Evolutionary conservation across 495 filamentous ascomycete genomes (phyloP), one percentile per base, ranked within the genome.

Genomic region (Friedmanniomyces endolithicus): DNA sequence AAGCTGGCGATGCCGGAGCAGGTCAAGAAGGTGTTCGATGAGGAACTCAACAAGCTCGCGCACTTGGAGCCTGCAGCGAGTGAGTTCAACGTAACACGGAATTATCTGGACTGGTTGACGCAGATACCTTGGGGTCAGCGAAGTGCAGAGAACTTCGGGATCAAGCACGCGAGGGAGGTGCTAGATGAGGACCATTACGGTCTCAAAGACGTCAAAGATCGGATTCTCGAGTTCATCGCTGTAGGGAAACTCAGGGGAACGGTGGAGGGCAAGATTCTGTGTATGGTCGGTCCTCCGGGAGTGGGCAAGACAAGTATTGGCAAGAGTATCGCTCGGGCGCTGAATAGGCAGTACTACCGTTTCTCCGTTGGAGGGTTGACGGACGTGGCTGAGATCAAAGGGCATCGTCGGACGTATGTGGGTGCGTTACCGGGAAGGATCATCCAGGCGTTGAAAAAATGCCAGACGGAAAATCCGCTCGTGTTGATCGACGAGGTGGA

Each of bases 321-420:
- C 61, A 99, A 99, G 68, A 94, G 88, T 3, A 94, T 99, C 66
- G 94, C 94, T 17, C 81, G 90, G 35, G 94, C 94, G 25, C 73
- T 99, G 52, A 94, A 94, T 68, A 76, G 94, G 33, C 84, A 97
- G 67, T 99, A 97, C 71, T 97, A 97, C 74, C 78, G 94, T 50
- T 97, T 99, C 74, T 95, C 88, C 57, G 94, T 99, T 16, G 94
- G 94, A 60, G 94, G 94, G 55, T 76, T 99, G 53, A 89, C 89
- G 12, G 94, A 99, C 71, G 94, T 97, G 60, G 92, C 94, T n/a
- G 94, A 99, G 68, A 95, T 99, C 71, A 99, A 99, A 75, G 94
- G 94, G 43, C 94, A 99, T 66, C 78, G 94, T 56, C 75, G 94
- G 60, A 99, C 94, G 11, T 99, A 99, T 64, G 90, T 99, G 50